Base-by-base conservation (phyloP, 2,329 filamentous ascomycete genomes). In the Fusarium guadeloupense region DNA sequence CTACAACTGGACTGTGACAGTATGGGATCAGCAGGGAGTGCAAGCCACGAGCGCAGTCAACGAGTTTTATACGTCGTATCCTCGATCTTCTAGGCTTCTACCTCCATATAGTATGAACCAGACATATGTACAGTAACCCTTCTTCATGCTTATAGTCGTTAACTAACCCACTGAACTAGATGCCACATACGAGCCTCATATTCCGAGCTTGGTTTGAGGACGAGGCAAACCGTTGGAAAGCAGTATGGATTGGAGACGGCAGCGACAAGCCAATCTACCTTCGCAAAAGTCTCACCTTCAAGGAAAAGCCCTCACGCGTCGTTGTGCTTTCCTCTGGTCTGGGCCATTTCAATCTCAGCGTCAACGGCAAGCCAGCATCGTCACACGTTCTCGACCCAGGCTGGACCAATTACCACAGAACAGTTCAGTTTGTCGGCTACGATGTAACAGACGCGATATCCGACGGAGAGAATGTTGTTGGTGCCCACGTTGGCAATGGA, bases 31-130 rank as follows among this genome's bases (percentile, higher is more conserved):
- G 23, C 40, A 74, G 57, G 73, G 65, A 3, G 55, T 66, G 8
- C 26, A 55, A n/a, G 62, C 62, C 2, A 62, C 54, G 7, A 73
- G 73, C 39, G 35, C 56, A 1, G 20, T 66, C 14, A 74, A 76
- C 25, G 71, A 74, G 40, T 76, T 78, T 51, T 78, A 76, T 60
- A 77, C 75, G 2, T 72, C 76, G 4, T 78, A 78, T 31, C 74
- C 75, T 10, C 66, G 73, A 40, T 70, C 50, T 2, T 72, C 69
- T 8, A 70, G 66, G 40, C 59, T 76, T 14, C 52, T 77, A 14
- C 76, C 75, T 9, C 75, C 75, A 1, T 77, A 75, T 42, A 77
- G 75, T 58, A 77, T 78, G 75, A 78, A 77, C 44, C 75, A 78
- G 46, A 76, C 72, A 16, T 77, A 78, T 55, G 69, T 70, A 25